A percentile compares a stretch with the other conserved stretches of the same genome.
Evolutionary conservation across 805 yeast species (phyloP).

Genomic region (Ogataea trehaloabstinens): DNA sequence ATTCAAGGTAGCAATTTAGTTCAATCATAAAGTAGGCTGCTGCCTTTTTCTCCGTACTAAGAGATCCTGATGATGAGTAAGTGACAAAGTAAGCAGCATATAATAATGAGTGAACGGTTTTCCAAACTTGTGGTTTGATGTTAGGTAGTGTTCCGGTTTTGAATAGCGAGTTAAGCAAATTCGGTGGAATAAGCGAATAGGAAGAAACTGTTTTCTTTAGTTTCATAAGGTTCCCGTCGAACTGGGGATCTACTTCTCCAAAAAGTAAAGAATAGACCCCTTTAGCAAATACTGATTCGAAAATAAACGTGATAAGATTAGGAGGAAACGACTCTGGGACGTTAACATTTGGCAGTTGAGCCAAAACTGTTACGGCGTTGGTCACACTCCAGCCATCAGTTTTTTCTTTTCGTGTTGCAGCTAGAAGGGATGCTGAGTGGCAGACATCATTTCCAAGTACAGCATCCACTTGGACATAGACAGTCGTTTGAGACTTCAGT

Average conservation of each 20-base stretch:
- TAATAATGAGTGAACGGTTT: constrained; percentile 12
- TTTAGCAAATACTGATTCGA: constrained; percentile 12
- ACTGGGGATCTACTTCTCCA: constrained; percentile 1
- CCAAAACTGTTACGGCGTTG: constrained; percentile 13
- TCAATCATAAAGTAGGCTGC: constrained; percentile 10
- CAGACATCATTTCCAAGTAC: constrained; percentile 15
- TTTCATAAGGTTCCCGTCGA: background rate
- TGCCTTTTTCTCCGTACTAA: constrained; percentile 3
- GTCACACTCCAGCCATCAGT: constrained; percentile 7
- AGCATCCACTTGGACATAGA: constrained; percentile 6
- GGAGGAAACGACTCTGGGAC: constrained; percentile 12
- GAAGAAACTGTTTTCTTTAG: constrained; percentile 6
- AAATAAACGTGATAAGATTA: constrained; percentile 9
- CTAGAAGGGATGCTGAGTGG: constrained; percentile 13
- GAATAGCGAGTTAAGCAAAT: constrained; percentile 6
- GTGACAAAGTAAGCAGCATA: constrained; percentile 11
- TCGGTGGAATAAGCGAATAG: constrained; percentile 2
- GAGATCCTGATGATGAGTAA: background rate
- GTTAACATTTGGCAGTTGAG: constrained; percentile 9
- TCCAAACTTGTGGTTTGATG: constrained; percentile 11
- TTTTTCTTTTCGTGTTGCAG: constrained; percentile 10
- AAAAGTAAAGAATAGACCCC: constrained; percentile 14
- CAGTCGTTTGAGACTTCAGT: background rate
- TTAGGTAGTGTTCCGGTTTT: constrained; percentile 7
- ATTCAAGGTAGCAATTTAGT: constrained; percentile 12